Conservation (phyloP, 192 early-diverging fungal genomes). For the Coemansia sp. region DNA sequence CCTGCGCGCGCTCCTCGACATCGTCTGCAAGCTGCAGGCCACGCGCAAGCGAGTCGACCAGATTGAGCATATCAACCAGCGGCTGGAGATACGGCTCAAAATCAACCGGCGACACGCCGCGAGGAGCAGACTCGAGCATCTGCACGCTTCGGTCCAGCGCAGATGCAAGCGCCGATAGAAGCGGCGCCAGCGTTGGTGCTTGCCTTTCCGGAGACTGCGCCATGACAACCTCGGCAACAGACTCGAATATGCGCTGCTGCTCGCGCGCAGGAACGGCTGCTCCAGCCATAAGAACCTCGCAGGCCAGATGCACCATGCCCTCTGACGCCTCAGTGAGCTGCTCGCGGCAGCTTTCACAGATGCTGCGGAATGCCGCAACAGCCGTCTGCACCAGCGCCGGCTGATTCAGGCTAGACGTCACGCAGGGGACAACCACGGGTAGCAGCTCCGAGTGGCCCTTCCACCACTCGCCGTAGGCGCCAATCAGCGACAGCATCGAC, state of each 20-base stretch:
- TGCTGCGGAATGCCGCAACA: conserved; percentile 61
- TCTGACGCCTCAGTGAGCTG: conserved; percentile 59
- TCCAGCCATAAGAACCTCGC: conserved; percentile 48
- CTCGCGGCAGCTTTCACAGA: conserved; percentile 70
- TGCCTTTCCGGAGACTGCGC: conserved; percentile 24
- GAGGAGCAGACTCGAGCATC: conserved; percentile 11
- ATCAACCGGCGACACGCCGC: conserved; percentile 1
- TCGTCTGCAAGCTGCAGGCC: conserved; percentile 49
- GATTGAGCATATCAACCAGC: conserved; percentile 20
- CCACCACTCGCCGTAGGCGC: conserved; percentile 70
- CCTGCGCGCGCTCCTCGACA: conserved; percentile 39
- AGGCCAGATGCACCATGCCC: conserved; percentile 59
- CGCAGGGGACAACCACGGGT: conserved; percentile 58
- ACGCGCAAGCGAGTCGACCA: conserved; percentile 35
- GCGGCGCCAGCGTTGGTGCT: conserved; percentile 17
- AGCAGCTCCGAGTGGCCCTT: conserved; percentile 61
- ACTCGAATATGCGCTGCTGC: conserved; percentile 49
- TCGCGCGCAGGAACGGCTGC: conserved; percentile 36
- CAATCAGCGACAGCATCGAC: conserved; percentile 35
- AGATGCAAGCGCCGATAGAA: conserved; percentile 13
- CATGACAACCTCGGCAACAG: conserved; percentile 41
- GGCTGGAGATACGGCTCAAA: conserved; percentile 20
- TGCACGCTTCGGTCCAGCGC: conserved; percentile 12
- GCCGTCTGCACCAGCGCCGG: conserved; percentile 58
- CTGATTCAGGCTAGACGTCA: conserved; percentile 59